Conservation (phyloP, 2,329 filamentous ascomycete genomes). For the Scortechinia acanthostroma region DNA sequence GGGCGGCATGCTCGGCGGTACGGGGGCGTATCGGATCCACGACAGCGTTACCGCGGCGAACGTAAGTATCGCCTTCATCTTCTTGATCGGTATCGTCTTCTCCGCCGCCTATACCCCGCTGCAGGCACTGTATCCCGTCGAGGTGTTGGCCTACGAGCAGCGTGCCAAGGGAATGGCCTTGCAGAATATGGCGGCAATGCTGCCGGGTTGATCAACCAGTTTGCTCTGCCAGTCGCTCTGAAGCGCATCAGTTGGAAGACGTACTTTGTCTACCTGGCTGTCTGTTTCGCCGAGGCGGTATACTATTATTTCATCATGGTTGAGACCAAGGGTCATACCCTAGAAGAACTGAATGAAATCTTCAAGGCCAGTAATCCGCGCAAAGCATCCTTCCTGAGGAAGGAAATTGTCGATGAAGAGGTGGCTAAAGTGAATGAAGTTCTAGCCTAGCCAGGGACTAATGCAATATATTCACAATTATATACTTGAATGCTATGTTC, state of each 20-base stretch:
- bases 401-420: too few relatives aligned
- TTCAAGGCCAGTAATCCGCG: slow-evolving; percentile 1
- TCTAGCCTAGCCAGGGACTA: too few relatives aligned
- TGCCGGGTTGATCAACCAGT: slow-evolving; percentile 38
- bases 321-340: neutral
- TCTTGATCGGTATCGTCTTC: slow-evolving; percentile 38
- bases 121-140: slow-evolving; percentile 35
- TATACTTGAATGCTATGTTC: too few relatives aligned
- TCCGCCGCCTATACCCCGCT: slow-evolving; percentile 40
- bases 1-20: neutral
- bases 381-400: slow-evolving; percentile 23
- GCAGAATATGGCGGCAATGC: slow-evolving; percentile 31
- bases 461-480: too few relatives aligned
- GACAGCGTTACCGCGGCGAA: slow-evolving; percentile 8
- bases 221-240: slow-evolving; percentile 34
- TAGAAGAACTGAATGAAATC: neutral
- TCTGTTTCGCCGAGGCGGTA: neutral
- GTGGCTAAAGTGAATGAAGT: too few relatives aligned
- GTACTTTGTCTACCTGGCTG: neutral
- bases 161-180: slow-evolving; percentile 36
- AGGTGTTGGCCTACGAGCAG: too few relatives aligned
- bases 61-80: slow-evolving; percentile 35
- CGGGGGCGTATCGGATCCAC: neutral
- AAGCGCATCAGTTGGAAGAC: slow-evolving; percentile 28
- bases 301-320: slow-evolving; percentile 3